Evolutionary conservation across 1,139 yeast species (phyloP).

Genomic region (Martiniozyma asiatica): DNA sequence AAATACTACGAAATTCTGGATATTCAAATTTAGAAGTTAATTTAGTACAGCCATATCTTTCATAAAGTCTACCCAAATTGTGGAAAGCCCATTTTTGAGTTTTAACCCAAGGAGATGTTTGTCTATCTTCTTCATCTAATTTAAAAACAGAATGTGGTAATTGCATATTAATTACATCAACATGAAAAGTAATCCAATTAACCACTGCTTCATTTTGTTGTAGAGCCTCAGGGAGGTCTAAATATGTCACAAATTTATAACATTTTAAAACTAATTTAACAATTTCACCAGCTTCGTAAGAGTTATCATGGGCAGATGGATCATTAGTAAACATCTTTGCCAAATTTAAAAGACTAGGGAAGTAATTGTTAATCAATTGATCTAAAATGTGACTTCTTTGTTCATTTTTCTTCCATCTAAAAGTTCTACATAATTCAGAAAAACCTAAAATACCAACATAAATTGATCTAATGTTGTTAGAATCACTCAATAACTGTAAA

Average conservation of each 20-base stretch:
- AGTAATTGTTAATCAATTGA: constrained; percentile 47
- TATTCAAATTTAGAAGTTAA: constrained; percentile 41
- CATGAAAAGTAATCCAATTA: constrained; percentile 73
- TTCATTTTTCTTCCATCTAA: constrained; percentile 62
- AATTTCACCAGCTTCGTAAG: constrained; percentile 49
- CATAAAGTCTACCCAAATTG: constrained; percentile 62
- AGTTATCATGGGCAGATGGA: constrained; percentile 27
- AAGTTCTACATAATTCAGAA: constrained; percentile 62
- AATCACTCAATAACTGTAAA: constrained; percentile 38
- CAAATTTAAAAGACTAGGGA: constrained; percentile 56
- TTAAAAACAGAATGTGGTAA: constrained; percentile 40
- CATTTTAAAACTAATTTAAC: constrained; percentile 63
- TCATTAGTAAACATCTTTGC: constrained; percentile 47
- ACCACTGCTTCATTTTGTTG: constrained; percentile 48
- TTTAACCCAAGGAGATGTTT: constrained; percentile 48
- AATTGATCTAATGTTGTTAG: constrained; percentile 42
- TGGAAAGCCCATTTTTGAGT: constrained; percentile 89
- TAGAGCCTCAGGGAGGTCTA: constrained; percentile 61
- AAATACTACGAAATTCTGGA: constrained; percentile 36
- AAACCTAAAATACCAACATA: constrained; percentile 72
- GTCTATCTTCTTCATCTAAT: constrained; percentile 36
- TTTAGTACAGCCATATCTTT: constrained; percentile 50
- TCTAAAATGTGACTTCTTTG: constrained; percentile 45
- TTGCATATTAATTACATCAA: constrained; percentile 49
- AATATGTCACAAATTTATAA: constrained; percentile 72